Evolutionary conservation across 2,329 filamentous ascomycete species (phyloP), one percentile per base, ranked within the genome.

Genomic region (Ophiostoma novo-ulmi): DNA sequence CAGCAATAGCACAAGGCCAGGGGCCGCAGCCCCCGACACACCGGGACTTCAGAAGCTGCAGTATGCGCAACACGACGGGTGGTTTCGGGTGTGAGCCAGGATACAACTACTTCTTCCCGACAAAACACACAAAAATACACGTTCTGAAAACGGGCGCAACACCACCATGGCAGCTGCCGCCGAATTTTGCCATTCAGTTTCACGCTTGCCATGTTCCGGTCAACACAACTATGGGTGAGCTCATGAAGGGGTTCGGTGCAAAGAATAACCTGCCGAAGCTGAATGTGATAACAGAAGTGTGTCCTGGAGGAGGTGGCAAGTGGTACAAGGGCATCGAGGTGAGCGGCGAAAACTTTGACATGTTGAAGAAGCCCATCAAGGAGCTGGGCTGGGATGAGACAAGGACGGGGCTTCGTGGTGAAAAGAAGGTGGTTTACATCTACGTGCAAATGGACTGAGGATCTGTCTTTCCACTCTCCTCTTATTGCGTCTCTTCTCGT

Each of bases 61-160:
- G 86, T 73, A 79, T 89, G 78, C 82, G 81, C 66, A 88, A 89
- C 78, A 82, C 83, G 0, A 85, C 85, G 0, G 85, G 87, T 64
- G 86, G 86, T 31, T 80, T 84, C 0, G 85, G 87, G 58, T 84
- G 84, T 72, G 87, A 89, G 74, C 85, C 85, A 0, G 88, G 87
- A 1, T 89, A 88, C 79, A 87, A 87, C 78, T 87, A 88, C 78
- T 84, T 88, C 75, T 89, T 88, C 78, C 83, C 85, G 0, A 75
- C 79, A 0, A 81, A 85, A 73, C 85, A 89, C 76, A 86, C 85
- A 39, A 88, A 86, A 73, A 79, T 89, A 7, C 86, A 89, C 74
- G 80, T 89, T 2, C 82, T 90, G 77, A 83, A 83, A 73, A 81
- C 82, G 10, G 75, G 75, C 0, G 69, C 78, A 20, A 80, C 77